Conservation (phyloP, 139 green algal genomes). For the Chlorella sp. region DNA sequence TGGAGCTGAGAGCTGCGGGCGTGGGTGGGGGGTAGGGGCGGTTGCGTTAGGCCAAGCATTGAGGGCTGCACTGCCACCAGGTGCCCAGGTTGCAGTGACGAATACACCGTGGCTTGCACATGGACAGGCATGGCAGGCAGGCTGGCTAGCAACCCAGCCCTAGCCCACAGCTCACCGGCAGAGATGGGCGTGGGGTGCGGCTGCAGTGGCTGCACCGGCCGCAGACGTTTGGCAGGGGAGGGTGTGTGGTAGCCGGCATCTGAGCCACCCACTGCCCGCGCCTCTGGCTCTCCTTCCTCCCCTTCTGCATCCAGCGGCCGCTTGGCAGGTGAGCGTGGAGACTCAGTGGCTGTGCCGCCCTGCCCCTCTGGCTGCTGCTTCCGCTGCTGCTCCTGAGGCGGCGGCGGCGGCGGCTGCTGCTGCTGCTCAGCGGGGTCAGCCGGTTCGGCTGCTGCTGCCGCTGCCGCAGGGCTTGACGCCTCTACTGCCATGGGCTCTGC, state of each 20-base stretch:
- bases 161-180: neutral
- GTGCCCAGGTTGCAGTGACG: neutral
- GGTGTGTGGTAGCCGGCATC: neutral
- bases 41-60: no score
- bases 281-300: neutral
- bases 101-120: no score
- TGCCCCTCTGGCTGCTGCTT: neutral
- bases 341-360: neutral
- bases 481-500: no score
- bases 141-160: no score
- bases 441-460: neutral
- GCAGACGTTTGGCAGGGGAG: slow-evolving; percentile 6
- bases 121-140: no score
- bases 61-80: no score
- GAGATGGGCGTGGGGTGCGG: slow-evolving; percentile 16
- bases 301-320: neutral
- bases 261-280: neutral
- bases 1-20: slow-evolving; percentile 5
- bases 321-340: neutral
- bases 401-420: neutral
- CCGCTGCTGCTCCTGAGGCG: neutral
- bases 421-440: neutral
- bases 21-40: neutral
- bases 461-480: neutral
- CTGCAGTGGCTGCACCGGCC: neutral